A percentile compares a stretch with the other conserved stretches of the same genome.
phyloP scores from a whole-genome alignment of 2,329 filamentous ascomycete species.

The Microcera coccophila region DNA sequence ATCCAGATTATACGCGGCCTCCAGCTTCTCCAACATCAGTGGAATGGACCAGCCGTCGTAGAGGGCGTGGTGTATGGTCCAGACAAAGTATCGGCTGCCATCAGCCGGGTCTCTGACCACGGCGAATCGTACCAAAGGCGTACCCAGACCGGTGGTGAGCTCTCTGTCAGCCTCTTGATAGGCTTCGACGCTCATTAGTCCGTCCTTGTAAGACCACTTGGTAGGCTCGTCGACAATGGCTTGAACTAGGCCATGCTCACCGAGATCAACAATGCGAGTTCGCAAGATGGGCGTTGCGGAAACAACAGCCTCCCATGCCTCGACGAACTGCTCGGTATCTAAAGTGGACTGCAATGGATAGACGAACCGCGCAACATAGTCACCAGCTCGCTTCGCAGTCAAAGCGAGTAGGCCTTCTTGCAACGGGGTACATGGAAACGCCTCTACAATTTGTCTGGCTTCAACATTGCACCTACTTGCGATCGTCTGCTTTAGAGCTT shows the following conservation, averaged over 20 bases:
- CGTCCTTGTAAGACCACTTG: background rate
- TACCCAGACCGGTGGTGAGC: conserved; percentile 37
- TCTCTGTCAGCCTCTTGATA: conserved; percentile 34
- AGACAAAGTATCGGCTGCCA: conserved; percentile 30
- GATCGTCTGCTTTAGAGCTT: background rate
- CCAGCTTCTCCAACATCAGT: conserved; percentile 22
- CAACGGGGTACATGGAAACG: background rate
- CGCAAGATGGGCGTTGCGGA: background rate
- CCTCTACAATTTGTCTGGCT: background rate
- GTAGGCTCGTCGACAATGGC: background rate
- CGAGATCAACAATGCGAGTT: background rate
- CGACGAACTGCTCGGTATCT: background rate
- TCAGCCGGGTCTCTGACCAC: conserved; percentile 26
- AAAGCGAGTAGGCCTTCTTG: conserved; percentile 11
- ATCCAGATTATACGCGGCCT: conserved; percentile 14
- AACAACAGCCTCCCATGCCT: background rate
- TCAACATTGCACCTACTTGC: background rate
- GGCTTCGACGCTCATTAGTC: background rate
- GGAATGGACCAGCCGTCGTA: conserved; percentile 32
- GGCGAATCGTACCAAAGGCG: conserved; percentile 41
- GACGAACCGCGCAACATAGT: conserved; percentile 7
- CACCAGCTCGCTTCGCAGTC: conserved; percentile 7
- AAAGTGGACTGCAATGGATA: background rate
- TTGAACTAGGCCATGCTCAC: background rate
- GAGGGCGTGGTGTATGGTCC: conserved; percentile 31